Evolutionary conservation across 805 yeast species (phyloP).

Genomic region (Ogataea philodendri): DNA sequence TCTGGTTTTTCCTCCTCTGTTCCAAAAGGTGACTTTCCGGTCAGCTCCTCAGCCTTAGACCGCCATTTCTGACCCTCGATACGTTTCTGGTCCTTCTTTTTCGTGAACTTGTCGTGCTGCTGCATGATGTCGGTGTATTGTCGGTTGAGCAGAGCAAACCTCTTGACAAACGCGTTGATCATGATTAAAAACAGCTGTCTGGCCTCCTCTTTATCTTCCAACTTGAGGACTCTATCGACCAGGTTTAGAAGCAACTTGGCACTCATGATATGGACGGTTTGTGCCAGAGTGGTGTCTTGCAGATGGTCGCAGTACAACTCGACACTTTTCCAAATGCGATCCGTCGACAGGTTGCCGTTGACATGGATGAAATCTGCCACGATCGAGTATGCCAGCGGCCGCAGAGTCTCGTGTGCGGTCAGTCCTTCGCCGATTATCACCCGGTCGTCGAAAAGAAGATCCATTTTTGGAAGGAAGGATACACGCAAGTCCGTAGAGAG

Average conservation of each 20-base stretch:
- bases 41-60: constrained; percentile 38
- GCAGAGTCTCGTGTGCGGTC: constrained; percentile 82
- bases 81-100: constrained; percentile 42
- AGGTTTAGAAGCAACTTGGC: constrained; percentile 84
- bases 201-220: constrained; percentile 79
- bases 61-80: constrained; percentile 39
- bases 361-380: constrained; percentile 96
- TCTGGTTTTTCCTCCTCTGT: constrained; percentile 17
- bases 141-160: constrained; percentile 73
- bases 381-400: constrained; percentile 92
- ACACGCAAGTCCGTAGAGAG: constrained; percentile 82
- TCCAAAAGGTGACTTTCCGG: constrained; percentile 27
- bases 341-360: constrained; percentile 74
- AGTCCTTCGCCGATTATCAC: constrained; percentile 90
- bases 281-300: constrained; percentile 76
- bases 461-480: constrained; percentile 81
- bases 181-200: constrained; percentile 82
- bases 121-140: constrained; percentile 65
- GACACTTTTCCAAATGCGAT: constrained; percentile 86
- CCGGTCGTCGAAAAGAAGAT: constrained; percentile 78
- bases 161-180: constrained; percentile 80
- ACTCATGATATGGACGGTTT: constrained; percentile 94
- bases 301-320: constrained; percentile 75
- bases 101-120: constrained; percentile 55
- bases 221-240: constrained; percentile 81